These are phyloP conservation scores for Venturia oleaginea DNA, from an alignment of 2,329 filamentous ascomycete species.

Conservation along the genomic window DNA sequence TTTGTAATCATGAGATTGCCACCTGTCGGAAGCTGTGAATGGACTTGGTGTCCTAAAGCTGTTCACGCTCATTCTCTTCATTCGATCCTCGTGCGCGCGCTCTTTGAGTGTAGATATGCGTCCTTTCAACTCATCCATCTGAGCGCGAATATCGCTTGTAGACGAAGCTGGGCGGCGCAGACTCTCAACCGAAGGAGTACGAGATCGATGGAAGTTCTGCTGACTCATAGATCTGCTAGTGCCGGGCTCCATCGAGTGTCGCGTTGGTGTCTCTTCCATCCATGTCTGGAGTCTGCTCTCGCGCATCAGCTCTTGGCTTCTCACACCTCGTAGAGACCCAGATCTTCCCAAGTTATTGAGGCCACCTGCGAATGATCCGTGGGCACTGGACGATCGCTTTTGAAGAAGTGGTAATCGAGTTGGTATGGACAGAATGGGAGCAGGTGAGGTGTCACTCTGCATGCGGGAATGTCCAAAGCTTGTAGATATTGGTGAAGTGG, in stretches of 20 bases:
- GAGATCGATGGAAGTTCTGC: conserved; percentile 25
- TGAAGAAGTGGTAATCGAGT: conserved; percentile 17
- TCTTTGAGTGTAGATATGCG: conserved; percentile 74
- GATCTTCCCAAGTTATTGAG: conserved; percentile 11
- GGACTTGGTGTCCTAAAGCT: conserved; percentile 63
- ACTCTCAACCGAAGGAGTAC: conserved; percentile 16
- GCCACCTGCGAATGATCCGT: conserved; percentile 26
- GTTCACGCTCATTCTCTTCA: conserved; percentile 67
- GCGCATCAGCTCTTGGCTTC: conserved; percentile 31
- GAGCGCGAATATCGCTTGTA: conserved; percentile 66
- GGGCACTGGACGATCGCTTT: conserved; percentile 31
- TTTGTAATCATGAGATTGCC: conserved; percentile 29
- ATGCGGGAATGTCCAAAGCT: conserved; percentile 27
- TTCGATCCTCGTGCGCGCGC: conserved; percentile 67
- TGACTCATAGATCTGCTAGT: not conserved
- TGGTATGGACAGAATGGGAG: conserved; percentile 13
- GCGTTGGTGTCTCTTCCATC: conserved; percentile 8
- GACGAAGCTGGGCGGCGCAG: conserved; percentile 60
- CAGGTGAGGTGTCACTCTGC: conserved; percentile 30
- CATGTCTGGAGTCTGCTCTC: conserved; percentile 17
- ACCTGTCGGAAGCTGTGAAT: conserved; percentile 63
- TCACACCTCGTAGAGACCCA: conserved; percentile 8
- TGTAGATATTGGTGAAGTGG: not conserved
- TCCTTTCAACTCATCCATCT: conserved; percentile 77
- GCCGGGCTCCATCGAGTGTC: conserved; percentile 22